phyloP scores from a whole-genome alignment of 164 flowering plant species.

The Pachysandra terminalis region DNA sequence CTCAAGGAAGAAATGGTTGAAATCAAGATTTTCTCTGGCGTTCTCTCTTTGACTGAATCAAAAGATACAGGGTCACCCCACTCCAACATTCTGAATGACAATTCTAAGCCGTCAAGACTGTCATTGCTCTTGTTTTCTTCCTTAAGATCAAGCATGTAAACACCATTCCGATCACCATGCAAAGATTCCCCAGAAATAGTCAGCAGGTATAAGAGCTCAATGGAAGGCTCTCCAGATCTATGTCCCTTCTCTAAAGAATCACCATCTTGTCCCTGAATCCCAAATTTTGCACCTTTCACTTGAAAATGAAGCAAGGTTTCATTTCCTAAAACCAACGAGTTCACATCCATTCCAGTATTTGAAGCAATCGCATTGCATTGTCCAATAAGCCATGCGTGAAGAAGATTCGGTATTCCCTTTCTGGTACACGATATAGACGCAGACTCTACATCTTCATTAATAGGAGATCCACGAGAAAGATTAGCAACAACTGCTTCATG shows the following conservation, averaged over 20 bases:
- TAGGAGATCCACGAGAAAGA: slow-evolving; percentile 28
- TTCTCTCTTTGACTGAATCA: slow-evolving; percentile 34
- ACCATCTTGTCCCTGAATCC: slow-evolving; percentile 18
- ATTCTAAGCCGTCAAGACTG: slow-evolving; percentile 27
- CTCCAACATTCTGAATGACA: slow-evolving; percentile 39
- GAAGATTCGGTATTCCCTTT: slow-evolving; percentile 41
- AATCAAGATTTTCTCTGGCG: slow-evolving; percentile 18
- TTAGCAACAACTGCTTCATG: slow-evolving; percentile 47
- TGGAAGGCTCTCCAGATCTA: slow-evolving; percentile 23
- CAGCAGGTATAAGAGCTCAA: slow-evolving; percentile 55
- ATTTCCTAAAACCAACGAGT: slow-evolving; percentile 55
- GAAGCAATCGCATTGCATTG: slow-evolving; percentile 55
- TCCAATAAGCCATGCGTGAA: slow-evolving; percentile 60
- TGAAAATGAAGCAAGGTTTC: slow-evolving; percentile 67
- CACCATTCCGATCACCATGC: slow-evolving; percentile 23
- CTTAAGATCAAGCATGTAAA: slow-evolving; percentile 50
- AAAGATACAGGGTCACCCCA: slow-evolving; percentile 53
- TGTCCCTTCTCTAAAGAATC: slow-evolving; percentile 17
- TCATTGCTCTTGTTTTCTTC: slow-evolving; percentile 19
- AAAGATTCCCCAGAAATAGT: slow-evolving; percentile 38
- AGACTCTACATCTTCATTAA: slow-evolving; percentile 28
- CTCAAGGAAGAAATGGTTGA: slow-evolving; percentile 57
- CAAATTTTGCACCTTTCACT: slow-evolving; percentile 31
- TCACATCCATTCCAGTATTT: slow-evolving; percentile 35
- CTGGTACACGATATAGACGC: slow-evolving; percentile 15